A percentile compares a stretch with the other conserved stretches of the same genome.
Evolutionary conservation across 192 early-diverging fungal genomes (phyloP).

Genomic region (Dissophora ornata): DNA sequence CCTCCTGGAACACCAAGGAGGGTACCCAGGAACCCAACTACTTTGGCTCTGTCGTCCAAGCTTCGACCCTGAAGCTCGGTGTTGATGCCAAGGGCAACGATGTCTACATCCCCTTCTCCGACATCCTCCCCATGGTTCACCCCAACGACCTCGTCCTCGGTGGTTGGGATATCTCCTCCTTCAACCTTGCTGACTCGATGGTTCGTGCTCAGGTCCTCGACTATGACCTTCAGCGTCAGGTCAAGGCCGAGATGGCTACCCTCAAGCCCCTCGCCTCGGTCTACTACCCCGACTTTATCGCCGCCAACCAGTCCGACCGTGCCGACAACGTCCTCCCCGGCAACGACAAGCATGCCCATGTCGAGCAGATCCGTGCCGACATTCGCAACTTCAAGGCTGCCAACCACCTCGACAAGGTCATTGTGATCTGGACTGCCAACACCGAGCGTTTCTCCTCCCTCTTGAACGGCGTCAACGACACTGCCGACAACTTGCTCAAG

Average conservation of each 20-base stretch:
- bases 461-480: conserved; percentile 95
- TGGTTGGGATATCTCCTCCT: conserved; percentile 96
- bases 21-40: conserved; percentile 95
- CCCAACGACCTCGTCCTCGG: conserved; percentile 98
- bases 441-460: conserved; percentile 93
- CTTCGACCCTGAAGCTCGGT: conserved; percentile 96
- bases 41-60: conserved; percentile 96
- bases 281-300: conserved; percentile 99
- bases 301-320: conserved; percentile 97
- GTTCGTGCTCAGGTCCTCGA: conserved; percentile 95
- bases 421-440: conserved; percentile 99
- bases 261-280: conserved; percentile 94
- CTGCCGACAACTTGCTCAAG: conserved; percentile 89
- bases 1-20: conserved; percentile 93
- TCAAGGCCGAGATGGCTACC: conserved; percentile 80
- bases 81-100: conserved; percentile 85
- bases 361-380: conserved; percentile 93
- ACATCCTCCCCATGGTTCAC: conserved; percentile 95
- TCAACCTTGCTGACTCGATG: conserved; percentile 93
- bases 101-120: conserved; percentile 91
- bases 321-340: conserved; percentile 92
- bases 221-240: conserved; percentile 95
- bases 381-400: conserved; percentile 95
- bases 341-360: conserved; percentile 88
- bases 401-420: conserved; percentile 91